A percentile compares a stretch with the other conserved stretches of the same genome.
phyloP scores from a whole-genome alignment of 805 yeast species.

The Cyberlindnera euphorbiae region DNA sequence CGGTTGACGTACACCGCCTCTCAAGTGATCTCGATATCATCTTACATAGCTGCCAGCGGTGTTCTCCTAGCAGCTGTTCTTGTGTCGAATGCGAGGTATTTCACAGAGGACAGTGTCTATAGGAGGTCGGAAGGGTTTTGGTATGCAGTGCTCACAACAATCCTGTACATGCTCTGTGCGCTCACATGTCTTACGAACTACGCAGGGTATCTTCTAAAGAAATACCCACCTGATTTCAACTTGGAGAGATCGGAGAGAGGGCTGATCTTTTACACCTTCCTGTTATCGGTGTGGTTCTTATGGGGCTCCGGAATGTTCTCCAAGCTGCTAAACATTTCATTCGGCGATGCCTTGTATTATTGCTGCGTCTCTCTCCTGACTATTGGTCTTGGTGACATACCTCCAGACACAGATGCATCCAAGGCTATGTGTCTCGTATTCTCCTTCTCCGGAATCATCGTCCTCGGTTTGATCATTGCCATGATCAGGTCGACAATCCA shows the following conservation, averaged over 20 bases:
- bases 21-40: constrained; percentile 55
- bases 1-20: constrained; percentile 53
- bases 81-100: constrained; percentile 30
- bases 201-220: constrained; percentile 50
- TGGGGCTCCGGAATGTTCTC: constrained; percentile 64
- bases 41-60: constrained; percentile 59
- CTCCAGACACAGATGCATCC: constrained; percentile 48
- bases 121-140: constrained; percentile 62
- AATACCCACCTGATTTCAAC: constrained; percentile 70
- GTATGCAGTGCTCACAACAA: constrained; percentile 66
- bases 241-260: constrained; percentile 63
- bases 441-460: constrained; percentile 64
- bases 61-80: constrained; percentile 47
- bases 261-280: constrained; percentile 66
- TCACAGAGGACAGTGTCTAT: constrained; percentile 23
- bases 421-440: constrained; percentile 57
- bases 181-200: constrained; percentile 51
- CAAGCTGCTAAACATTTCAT: constrained; percentile 37
- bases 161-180: constrained; percentile 56
- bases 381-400: constrained; percentile 75
- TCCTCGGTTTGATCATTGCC: constrained; percentile 69
- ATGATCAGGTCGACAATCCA: constrained; percentile 63
- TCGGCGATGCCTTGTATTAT: constrained; percentile 67
- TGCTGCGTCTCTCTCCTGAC: constrained; percentile 72
- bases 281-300: constrained; percentile 62